A percentile compares a stretch with the other conserved stretches of the same genome.
Conservation (phyloP, 345 rosid species). For the Citrus sp. region DNA sequence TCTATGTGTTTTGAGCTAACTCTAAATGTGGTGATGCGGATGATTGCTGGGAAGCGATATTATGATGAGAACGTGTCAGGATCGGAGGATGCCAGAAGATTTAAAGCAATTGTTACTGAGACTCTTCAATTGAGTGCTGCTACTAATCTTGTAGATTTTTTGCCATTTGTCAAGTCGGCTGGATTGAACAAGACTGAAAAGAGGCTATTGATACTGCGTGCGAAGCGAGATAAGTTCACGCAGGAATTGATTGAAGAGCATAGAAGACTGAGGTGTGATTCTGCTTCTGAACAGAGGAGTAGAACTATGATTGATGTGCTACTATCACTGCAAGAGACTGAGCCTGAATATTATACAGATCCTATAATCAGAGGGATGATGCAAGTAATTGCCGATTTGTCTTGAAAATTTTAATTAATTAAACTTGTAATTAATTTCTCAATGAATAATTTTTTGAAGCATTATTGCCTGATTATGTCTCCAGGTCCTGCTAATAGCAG, state of each 20-base stretch:
- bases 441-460: neutral
- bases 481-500: slow-evolving; percentile 22
- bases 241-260: slow-evolving; percentile 38
- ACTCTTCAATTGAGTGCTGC: neutral
- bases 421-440: neutral
- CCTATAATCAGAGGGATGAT: slow-evolving; percentile 34
- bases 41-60: slow-evolving; percentile 37
- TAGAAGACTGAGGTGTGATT: slow-evolving; percentile 6
- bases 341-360: slow-evolving; percentile 46
- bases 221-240: slow-evolving; percentile 25
- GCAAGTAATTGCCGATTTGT: slow-evolving; percentile 13
- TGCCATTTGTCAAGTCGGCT: slow-evolving; percentile 11
- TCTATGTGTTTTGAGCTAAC: slow-evolving; percentile 18
- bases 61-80: slow-evolving; percentile 16
- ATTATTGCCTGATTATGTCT: neutral
- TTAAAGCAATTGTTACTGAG: slow-evolving; percentile 11
- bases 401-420: neutral
- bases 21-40: slow-evolving; percentile 32
- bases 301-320: slow-evolving; percentile 46
- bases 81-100: slow-evolving; percentile 17
- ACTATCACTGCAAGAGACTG: slow-evolving; percentile 37
- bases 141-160: slow-evolving; percentile 10
- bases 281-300: neutral
- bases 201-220: neutral
- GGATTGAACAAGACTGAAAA: slow-evolving; percentile 3